These are phyloP conservation scores for Amphirosellinia nigrospora DNA, from an alignment of 495 filamentous ascomycete genomes.

Conservation along the genomic window DNA sequence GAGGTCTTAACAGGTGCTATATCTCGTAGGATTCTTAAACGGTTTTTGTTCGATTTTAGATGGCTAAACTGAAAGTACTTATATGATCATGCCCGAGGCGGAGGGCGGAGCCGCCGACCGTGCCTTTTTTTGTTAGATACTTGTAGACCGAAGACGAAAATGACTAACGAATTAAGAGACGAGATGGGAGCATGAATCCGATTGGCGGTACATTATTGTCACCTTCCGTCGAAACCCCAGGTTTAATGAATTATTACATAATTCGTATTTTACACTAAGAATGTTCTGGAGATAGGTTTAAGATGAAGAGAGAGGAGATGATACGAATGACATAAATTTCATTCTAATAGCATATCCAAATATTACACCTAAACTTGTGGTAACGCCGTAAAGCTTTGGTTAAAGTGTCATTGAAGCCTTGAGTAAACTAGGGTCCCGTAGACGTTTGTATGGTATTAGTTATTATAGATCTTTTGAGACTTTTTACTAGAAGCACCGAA, in stretches of 20 bases:
- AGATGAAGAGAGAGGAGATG: neutral
- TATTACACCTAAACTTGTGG: neutral
- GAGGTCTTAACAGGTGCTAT: too few species aligned
- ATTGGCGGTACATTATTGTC: neutral
- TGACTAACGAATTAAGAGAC: neutral
- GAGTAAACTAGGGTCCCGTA: neutral
- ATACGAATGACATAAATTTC: neutral
- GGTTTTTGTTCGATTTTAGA: neutral
- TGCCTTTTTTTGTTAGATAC: neutral
- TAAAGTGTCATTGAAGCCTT: neutral
- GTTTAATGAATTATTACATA: neutral
- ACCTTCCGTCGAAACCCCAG: neutral
- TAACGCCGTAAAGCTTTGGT: neutral
- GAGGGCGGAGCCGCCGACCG: neutral
- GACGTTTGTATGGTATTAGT: neutral
- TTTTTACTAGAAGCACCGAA: neutral
- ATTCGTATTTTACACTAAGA: neutral
- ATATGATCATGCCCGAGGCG: neutral
- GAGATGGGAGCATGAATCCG: neutral
- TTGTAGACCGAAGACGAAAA: slow-evolving; percentile 1
- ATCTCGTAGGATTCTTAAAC: neutral
- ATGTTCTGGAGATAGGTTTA: neutral
- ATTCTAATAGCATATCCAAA: neutral
- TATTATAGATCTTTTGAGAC: neutral
- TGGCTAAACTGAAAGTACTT: neutral